Base-by-base conservation (phyloP, 1,284 basidiomycete species). In the Apiotrichum mycotoxinovorans region DNA sequence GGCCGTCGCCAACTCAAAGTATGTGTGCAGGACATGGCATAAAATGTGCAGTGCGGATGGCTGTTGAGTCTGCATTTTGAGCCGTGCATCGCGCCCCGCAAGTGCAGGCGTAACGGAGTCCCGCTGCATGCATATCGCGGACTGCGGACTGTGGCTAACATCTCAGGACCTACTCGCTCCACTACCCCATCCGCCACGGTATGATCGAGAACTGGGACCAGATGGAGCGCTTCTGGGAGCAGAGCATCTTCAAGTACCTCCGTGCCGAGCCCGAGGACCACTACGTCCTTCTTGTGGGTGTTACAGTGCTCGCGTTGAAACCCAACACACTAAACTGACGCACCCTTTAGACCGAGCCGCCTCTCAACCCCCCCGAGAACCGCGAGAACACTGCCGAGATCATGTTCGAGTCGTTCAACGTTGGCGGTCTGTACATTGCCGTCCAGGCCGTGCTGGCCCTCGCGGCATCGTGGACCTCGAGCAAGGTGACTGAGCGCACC, bases 191-290 rank as follows among this genome's bases (percentile, higher is more conserved):
- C 73, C 85, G 90, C 55, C 96, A 99, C 74, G 96, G 96, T 38
- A 87, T 92, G 86, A 97, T 98, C 72, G 96, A 98, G 66, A 98
- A 98, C 74, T 99, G 96, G 96, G 96, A 98, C 79, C 86, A 96
- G 70, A 99, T 99, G 96, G 96, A 98, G 78, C 83, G 96, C 12
- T 98, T 94, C 79, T 98, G 95, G 96, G 94, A 98, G 78, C 95
- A 98, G 81, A 92, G 89, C 66, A 98, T 98, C 83, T 99, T 99
- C 86, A 98, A 98, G 80, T 98, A 98, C 80, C 83, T 99, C 61
- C 84, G 95, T 58, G 94, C 94, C 15, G 96, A 99, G 79, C 96
- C 96, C 15, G 96, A 98, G 79, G 96, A 98, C 78, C 96, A 98
- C 78, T 91, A 98, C 78, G 97, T 98, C 76, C 84, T 98, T 62